These are phyloP conservation scores for Metschnikowia cerradonensis DNA, from an alignment of 805 yeast species.

Conservation along the genomic window DNA sequence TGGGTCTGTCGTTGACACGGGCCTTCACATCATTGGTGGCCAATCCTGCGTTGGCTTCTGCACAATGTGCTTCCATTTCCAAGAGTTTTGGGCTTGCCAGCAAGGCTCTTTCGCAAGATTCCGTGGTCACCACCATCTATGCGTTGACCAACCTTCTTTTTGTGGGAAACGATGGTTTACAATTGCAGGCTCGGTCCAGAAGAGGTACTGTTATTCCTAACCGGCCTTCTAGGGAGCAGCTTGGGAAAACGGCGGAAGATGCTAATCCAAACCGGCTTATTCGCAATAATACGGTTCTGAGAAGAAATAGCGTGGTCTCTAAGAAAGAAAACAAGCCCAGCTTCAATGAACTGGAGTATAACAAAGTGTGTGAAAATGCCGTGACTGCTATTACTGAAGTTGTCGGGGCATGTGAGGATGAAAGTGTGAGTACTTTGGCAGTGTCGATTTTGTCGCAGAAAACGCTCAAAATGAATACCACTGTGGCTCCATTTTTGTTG, in stretches of 20 bases:
- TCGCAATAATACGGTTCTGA: conserved; percentile 11
- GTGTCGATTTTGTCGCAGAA: conserved; percentile 82
- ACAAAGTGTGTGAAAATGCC: conserved; percentile 56
- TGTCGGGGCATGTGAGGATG: conserved; percentile 62
- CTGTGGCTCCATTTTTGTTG: conserved; percentile 52
- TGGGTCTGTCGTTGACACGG: conserved; percentile 39
- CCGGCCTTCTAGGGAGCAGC: conserved; percentile 3
- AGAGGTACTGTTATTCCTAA: conserved; percentile 30
- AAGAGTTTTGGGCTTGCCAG: conserved; percentile 61
- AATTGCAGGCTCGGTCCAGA: conserved; percentile 24
- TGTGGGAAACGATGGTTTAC: conserved; percentile 42
- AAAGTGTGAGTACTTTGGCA: conserved; percentile 69
- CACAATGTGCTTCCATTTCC: conserved; percentile 51
- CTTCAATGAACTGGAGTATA: conserved; percentile 29
- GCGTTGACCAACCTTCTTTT: conserved; percentile 72
- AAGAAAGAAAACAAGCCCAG: not conserved
- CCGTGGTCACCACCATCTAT: conserved; percentile 79
- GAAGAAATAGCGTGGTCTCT: conserved; percentile 4
- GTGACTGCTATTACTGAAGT: conserved; percentile 65
- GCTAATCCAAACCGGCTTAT: conserved; percentile 12
- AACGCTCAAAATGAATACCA: conserved; percentile 44
- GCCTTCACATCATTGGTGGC: conserved; percentile 53
- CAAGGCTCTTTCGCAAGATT: conserved; percentile 69
- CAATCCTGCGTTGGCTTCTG: conserved; percentile 45
- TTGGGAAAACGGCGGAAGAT: conserved; percentile 1